Evolutionary conservation across 2,329 filamentous ascomycete genomes (phyloP).

Genomic region (Ophiostoma angusticollis): DNA sequence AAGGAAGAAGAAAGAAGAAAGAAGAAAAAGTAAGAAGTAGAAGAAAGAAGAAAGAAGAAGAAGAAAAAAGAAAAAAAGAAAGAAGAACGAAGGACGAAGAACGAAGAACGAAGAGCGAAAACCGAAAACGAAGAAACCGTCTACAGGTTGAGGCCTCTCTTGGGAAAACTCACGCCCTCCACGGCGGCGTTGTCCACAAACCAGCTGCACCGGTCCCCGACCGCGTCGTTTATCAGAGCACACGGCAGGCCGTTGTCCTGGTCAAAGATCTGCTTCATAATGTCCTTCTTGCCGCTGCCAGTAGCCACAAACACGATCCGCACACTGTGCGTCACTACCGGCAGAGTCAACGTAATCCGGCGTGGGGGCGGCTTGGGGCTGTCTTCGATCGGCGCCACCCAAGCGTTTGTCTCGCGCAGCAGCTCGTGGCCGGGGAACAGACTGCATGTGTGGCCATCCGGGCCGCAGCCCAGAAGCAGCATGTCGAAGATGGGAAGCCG

Average conservation of each 20-base stretch:
- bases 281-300: conserved; percentile 76
- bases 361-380: conserved; percentile 87
- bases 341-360: conserved; percentile 84
- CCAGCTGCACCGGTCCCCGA: conserved; percentile 83
- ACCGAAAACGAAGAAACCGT: neutral
- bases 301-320: conserved; percentile 88
- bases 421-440: conserved; percentile 85
- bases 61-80: neutral
- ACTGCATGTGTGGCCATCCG: conserved; percentile 94
- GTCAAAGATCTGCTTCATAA: conserved; percentile 88
- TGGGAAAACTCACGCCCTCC: conserved; percentile 71
- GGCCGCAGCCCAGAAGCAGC: conserved; percentile 82
- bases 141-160: conserved; percentile 49
- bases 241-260: conserved; percentile 70
- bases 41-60: neutral
- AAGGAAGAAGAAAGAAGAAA: neutral
- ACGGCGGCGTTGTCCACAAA: conserved; percentile 82
- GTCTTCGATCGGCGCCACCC: conserved; percentile 85
- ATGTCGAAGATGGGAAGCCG: conserved; percentile 92
- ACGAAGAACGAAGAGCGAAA: neutral
- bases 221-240: conserved; percentile 72
- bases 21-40: neutral
- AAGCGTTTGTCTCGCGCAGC: conserved; percentile 74
- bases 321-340: conserved; percentile 76
- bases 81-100: neutral